phyloP scores from a whole-genome alignment of 176 grass and related monocot species.

The Aegilops bicornis region DNA sequence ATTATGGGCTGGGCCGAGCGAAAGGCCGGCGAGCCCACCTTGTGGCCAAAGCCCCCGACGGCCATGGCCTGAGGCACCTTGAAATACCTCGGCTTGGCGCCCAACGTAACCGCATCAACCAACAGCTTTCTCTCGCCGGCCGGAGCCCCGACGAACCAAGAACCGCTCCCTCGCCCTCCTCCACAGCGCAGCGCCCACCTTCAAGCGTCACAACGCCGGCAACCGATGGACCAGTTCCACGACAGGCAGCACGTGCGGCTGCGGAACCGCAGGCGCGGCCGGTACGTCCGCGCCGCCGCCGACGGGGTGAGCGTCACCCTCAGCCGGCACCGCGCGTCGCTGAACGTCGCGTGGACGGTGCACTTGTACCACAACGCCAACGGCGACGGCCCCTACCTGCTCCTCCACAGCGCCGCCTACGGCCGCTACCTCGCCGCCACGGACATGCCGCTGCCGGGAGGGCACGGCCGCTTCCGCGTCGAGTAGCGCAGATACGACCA shows the following conservation, averaged over 20 bases:
- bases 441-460: neutral
- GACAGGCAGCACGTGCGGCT: slow-evolving; percentile 11
- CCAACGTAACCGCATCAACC: neutral
- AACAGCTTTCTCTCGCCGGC: neutral
- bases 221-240: slow-evolving; percentile 10
- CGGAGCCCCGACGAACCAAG: neutral
- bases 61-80: neutral
- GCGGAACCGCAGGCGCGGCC: neutral
- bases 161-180: neutral
- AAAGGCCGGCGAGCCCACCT: neutral
- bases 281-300: slow-evolving; percentile 18
- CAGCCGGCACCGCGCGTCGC: neutral
- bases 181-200: neutral
- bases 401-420: slow-evolving; percentile 23
- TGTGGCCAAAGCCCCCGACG: neutral
- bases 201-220: neutral
- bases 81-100: neutral
- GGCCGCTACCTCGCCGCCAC: slow-evolving; percentile 12
- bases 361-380: neutral
- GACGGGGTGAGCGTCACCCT: neutral
- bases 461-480: neutral
- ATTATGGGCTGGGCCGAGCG: too few relatives aligned
- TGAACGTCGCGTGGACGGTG: slow-evolving; percentile 20
- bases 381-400: neutral
- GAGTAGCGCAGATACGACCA: neutral